These are phyloP conservation scores for Entomortierella chlamydospora DNA, from an alignment of 192 early-diverging fungal species.

Conservation along the genomic window DNA sequence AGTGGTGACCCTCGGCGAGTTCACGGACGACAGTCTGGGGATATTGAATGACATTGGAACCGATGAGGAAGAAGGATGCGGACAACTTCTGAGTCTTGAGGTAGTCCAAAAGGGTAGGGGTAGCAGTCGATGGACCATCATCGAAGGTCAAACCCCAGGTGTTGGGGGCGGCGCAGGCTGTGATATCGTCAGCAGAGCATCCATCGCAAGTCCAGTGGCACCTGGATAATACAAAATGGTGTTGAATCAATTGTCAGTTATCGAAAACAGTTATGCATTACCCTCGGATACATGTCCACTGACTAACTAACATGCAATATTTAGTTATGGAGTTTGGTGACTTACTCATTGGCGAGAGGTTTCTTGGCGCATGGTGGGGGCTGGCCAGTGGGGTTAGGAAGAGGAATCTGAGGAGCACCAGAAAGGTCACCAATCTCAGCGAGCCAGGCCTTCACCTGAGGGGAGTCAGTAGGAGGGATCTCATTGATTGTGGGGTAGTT, in stretches of 20 bases:
- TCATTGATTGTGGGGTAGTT: conserved; percentile 40
- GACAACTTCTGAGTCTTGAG: conserved; percentile 49
- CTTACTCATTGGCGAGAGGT: conserved; percentile 11
- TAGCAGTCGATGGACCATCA: conserved; percentile 60
- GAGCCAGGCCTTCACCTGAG: conserved; percentile 51
- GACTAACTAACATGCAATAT: too few relatives aligned
- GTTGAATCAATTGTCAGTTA: too few relatives aligned
- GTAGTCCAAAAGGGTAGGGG: conserved; percentile 55
- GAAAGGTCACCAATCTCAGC: conserved; percentile 56
- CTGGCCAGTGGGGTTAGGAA: conserved; percentile 77
- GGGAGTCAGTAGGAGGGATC: conserved; percentile 34
- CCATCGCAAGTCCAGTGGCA: conserved; percentile 10
- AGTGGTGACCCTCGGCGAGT: conserved; percentile 44
- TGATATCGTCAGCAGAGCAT: conserved; percentile 36
- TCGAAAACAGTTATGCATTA: too few relatives aligned
- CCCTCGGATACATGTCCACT: too few relatives aligned
- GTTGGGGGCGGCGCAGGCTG: conserved; percentile 42
- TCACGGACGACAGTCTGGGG: conserved; percentile 52
- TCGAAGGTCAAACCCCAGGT: conserved; percentile 66
- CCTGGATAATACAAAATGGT: background rate
- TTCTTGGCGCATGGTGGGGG: conserved; percentile 8
- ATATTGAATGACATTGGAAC: conserved; percentile 52
- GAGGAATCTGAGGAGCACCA: conserved; percentile 70
- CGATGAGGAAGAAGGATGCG: conserved; percentile 63
- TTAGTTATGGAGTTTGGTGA: too few relatives aligned